Evolutionary conservation across 2,329 filamentous ascomycete species (phyloP).

Genomic region (Colletotrichum tanaceti): DNA sequence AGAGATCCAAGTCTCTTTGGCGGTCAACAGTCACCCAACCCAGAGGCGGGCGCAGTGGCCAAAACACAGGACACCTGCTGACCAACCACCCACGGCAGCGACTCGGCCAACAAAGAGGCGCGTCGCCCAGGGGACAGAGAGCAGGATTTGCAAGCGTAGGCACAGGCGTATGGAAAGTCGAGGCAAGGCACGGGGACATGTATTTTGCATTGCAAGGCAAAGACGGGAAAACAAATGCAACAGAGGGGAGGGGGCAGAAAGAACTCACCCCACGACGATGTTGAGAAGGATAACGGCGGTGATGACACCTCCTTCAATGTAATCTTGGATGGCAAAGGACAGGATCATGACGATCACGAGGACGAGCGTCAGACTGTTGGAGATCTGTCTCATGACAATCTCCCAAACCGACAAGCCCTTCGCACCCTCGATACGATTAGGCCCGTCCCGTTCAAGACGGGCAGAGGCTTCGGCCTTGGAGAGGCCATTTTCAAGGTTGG

Average conservation of each 20-base stretch:
- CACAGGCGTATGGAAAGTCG: not conserved
- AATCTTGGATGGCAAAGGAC: slow-evolving; percentile 74
- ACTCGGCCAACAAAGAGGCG: not conserved
- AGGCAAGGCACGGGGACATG: not conserved
- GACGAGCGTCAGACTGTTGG: slow-evolving; percentile 80
- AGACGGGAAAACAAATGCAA: not conserved
- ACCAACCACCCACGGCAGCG: slow-evolving; percentile 19
- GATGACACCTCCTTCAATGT: slow-evolving; percentile 72
- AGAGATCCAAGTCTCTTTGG: no score
- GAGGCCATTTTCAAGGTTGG: slow-evolving; percentile 69
- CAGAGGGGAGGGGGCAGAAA: not conserved
- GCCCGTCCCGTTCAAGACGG: slow-evolving; percentile 74
- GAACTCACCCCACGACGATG: slow-evolving; percentile 71
- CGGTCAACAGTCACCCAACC: slow-evolving; percentile 28
- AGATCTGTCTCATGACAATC: slow-evolving; percentile 81
- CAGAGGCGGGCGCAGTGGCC: not conserved
- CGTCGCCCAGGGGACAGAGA: not conserved
- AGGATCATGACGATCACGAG: slow-evolving; percentile 80
- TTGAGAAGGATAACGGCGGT: slow-evolving; percentile 74
- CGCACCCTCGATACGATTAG: slow-evolving; percentile 78
- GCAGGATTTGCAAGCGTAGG: not conserved
- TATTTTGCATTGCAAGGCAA: not conserved
- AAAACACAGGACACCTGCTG: not conserved
- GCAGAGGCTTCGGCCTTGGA: slow-evolving; percentile 70
- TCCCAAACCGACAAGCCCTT: slow-evolving; percentile 79